These are phyloP conservation scores for Mortierella sp. DNA, from an alignment of 371 early-diverging fungal genomes.

Conservation along the genomic window DNA sequence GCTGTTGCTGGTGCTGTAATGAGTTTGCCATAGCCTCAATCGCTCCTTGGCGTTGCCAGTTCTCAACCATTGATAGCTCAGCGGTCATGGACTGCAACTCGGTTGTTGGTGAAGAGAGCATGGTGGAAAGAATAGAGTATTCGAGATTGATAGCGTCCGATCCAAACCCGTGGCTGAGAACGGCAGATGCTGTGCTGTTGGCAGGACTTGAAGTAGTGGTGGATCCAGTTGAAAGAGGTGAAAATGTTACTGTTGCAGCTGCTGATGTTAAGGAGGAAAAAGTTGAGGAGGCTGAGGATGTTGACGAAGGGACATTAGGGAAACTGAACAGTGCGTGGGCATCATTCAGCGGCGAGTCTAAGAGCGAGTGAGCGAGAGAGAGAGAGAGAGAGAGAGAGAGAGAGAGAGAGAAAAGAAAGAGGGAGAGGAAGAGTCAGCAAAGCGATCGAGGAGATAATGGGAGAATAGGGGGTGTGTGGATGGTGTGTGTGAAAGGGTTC, in stretches of 20 bases:
- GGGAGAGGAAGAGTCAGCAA: not conserved
- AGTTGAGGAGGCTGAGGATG: slow-evolving; percentile 25
- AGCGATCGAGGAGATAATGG: not conserved
- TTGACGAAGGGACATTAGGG: slow-evolving; percentile 33
- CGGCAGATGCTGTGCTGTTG: slow-evolving; percentile 17
- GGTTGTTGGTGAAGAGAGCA: slow-evolving; percentile 66
- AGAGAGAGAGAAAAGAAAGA: not conserved
- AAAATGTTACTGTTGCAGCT: slow-evolving; percentile 17
- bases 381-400: not conserved
- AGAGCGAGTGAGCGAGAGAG: not conserved
- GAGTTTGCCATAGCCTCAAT: slow-evolving; percentile 48
- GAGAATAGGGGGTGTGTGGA: too few relatives aligned
- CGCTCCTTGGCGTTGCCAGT: slow-evolving; percentile 40
- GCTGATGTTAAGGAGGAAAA: slow-evolving; percentile 32
- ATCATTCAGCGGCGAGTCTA: slow-evolving; percentile 37
- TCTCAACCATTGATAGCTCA: slow-evolving; percentile 48
- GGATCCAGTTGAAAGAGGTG: slow-evolving; percentile 11
- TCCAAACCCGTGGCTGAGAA: slow-evolving; percentile 74
- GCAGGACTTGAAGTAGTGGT: slow-evolving; percentile 16
- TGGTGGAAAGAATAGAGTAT: slow-evolving; percentile 85
- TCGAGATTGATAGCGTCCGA: slow-evolving; percentile 90
- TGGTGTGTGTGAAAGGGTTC: too few relatives aligned
- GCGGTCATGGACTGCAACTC: slow-evolving; percentile 46
- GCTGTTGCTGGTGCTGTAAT: slow-evolving; percentile 42
- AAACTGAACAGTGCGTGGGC: slow-evolving; percentile 46